Percentiles rank a stretch among this genome's conserved stretches.
phyloP scores from a whole-genome alignment of 805 yeast species.

The Pichia gijzeniarum region DNA sequence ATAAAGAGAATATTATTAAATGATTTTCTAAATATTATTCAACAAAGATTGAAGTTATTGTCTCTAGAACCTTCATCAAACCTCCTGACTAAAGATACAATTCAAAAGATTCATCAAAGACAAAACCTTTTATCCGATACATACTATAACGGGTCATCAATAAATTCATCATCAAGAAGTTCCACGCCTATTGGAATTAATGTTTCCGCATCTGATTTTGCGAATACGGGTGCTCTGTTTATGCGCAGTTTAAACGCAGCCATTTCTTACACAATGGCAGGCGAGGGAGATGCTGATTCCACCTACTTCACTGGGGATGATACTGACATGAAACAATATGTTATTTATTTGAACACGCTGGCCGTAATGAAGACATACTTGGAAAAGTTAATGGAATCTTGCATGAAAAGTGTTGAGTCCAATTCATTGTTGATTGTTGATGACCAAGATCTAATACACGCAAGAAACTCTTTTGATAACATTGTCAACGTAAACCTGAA shows the following conservation, averaged over 20 bases:
- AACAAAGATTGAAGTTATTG: slow-evolving; percentile 39
- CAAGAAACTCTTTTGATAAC: slow-evolving; percentile 20
- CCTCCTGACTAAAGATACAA: slow-evolving; percentile 18
- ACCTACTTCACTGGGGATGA: slow-evolving; percentile 23
- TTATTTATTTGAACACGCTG: slow-evolving; percentile 68
- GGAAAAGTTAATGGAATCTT: slow-evolving; percentile 41
- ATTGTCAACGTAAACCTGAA: slow-evolving; percentile 9
- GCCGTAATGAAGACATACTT: slow-evolving; percentile 57
- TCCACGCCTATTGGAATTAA: slow-evolving; percentile 21
- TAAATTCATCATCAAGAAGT: slow-evolving; percentile 10
- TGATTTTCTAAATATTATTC: slow-evolving; percentile 55
- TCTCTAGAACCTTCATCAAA: slow-evolving; percentile 34
- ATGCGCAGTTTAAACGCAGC: slow-evolving; percentile 36
- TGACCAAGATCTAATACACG: slow-evolving; percentile 25
- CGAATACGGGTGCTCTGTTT: slow-evolving; percentile 28
- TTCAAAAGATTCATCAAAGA: slow-evolving; percentile 18
- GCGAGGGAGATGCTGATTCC: slow-evolving; percentile 32
- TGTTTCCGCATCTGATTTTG: slow-evolving; percentile 27
- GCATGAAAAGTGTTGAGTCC: slow-evolving; percentile 23
- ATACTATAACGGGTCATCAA: not conserved
- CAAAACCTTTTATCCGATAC: slow-evolving; percentile 4
- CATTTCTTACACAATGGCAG: slow-evolving; percentile 30
- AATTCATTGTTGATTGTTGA: slow-evolving; percentile 30
- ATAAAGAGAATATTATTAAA: slow-evolving; percentile 54
- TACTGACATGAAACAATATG: slow-evolving; percentile 43